Percentiles rank a stretch among this genome's conserved stretches.
Conservation (phyloP, 495 filamentous ascomycete genomes). For the Neurospora cerealis region DNA sequence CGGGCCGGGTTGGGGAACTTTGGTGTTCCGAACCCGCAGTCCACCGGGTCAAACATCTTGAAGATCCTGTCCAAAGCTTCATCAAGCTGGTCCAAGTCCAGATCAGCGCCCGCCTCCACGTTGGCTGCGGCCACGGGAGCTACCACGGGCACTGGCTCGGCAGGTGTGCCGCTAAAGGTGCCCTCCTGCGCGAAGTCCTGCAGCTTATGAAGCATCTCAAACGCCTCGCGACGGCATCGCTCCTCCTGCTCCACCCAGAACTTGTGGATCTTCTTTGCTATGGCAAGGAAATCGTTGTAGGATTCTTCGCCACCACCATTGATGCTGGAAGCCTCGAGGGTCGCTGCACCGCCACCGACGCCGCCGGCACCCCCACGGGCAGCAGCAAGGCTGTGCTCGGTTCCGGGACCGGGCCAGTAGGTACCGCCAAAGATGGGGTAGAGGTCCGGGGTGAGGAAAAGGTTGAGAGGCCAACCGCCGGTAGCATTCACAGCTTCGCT, state of each 20-base stretch:
- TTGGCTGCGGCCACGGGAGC: neutral
- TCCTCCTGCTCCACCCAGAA: slow-evolving; percentile 82
- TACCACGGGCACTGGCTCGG: neutral
- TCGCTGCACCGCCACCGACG: slow-evolving; percentile 5
- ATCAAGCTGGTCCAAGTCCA: slow-evolving; percentile 87
- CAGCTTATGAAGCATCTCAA: slow-evolving; percentile 70
- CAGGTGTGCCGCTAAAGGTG: slow-evolving; percentile 40
- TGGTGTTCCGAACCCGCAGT: slow-evolving; percentile 74
- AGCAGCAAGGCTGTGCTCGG: slow-evolving; percentile 37
- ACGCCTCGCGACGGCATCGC: slow-evolving; percentile 69
- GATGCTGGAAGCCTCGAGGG: slow-evolving; percentile 16
- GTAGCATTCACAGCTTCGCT: slow-evolving; percentile 87
- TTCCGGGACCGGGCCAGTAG: slow-evolving; percentile 82
- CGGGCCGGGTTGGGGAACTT: slow-evolving; percentile 92
- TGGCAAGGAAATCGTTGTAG: slow-evolving; percentile 62
- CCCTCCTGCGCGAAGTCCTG: slow-evolving; percentile 83
- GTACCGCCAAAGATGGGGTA: slow-evolving; percentile 94
- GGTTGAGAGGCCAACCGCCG: slow-evolving; percentile 93
- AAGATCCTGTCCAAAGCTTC: slow-evolving; percentile 77
- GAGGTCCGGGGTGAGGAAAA: slow-evolving; percentile 87
- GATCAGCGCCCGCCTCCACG: slow-evolving; percentile 28
- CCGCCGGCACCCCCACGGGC: slow-evolving; percentile 11
- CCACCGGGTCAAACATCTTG: slow-evolving; percentile 62
- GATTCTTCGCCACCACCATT: slow-evolving; percentile 34
- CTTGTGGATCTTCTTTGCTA: slow-evolving; percentile 67